Percentiles rank a stretch among this genome's conserved stretches.
These are phyloP conservation scores for Pholiota adiposa DNA, from an alignment of 1,284 basidiomycete genomes.

Conservation along the genomic window DNA sequence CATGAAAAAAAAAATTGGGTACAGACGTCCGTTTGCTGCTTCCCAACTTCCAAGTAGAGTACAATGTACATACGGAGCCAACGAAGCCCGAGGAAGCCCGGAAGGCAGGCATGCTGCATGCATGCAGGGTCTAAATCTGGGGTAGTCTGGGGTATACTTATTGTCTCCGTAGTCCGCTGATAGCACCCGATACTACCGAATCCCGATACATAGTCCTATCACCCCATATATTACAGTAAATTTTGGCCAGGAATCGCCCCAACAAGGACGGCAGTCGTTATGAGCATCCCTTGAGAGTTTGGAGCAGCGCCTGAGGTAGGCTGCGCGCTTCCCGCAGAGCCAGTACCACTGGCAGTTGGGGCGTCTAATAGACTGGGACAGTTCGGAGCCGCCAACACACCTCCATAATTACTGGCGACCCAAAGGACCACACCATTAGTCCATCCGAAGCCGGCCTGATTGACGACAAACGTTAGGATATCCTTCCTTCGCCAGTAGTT, in stretches of 20 bases:
- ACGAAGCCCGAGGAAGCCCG: not conserved
- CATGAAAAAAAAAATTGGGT: not conserved
- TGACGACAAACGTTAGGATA: constrained; percentile 4
- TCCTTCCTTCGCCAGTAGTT: not conserved
- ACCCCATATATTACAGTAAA: not conserved
- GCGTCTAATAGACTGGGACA: constrained; percentile 60
- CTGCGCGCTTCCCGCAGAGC: constrained; percentile 5
- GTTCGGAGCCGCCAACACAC: constrained; percentile 61
- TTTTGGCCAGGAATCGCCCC: not conserved
- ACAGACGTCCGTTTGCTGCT: not conserved
- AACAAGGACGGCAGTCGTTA: not conserved
- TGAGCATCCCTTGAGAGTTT: not conserved
- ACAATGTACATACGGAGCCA: not conserved
- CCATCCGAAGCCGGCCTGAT: constrained; percentile 84
- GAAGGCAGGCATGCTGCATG: not conserved
- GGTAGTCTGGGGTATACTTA: not conserved
- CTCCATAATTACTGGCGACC: constrained; percentile 74
- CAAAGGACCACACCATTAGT: constrained; percentile 86
- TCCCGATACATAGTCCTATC: not conserved
- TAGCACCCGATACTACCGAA: not conserved
- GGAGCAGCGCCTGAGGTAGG: not conserved
- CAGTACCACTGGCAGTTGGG: constrained; percentile 15
- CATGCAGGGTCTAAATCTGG: not conserved
- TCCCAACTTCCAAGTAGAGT: not conserved
- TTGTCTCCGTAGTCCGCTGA: too few relatives aligned